These are phyloP conservation scores for Hemileccinum impolitum DNA, from an alignment of 768 basidiomycete species.

Conservation along the genomic window DNA sequence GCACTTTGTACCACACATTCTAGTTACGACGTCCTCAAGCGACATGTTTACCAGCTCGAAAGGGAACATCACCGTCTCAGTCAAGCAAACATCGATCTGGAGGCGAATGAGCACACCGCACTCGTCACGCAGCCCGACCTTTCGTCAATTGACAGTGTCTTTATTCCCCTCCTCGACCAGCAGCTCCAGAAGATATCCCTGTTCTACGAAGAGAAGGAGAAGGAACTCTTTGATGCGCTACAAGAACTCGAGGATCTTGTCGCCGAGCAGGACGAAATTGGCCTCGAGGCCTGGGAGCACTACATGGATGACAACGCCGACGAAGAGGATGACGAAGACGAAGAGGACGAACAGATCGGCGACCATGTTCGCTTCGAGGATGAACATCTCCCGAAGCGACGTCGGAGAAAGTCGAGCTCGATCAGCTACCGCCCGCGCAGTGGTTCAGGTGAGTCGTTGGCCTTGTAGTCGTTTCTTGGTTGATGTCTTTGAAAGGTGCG, in stretches of 20 bases:
- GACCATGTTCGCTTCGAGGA: conserved; percentile 30
- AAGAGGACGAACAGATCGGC: conserved; percentile 44
- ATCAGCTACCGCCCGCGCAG: conserved; percentile 24
- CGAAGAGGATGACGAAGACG: conserved; percentile 61
- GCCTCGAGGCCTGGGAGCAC: conserved; percentile 45
- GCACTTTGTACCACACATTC: background rate
- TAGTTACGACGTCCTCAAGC: conserved; percentile 86
- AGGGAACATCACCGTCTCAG: conserved; percentile 60
- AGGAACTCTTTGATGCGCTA: conserved; percentile 63
- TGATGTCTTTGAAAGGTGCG: conserved; percentile 10
- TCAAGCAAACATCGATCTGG: conserved; percentile 49
- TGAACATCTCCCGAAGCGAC: conserved; percentile 24
- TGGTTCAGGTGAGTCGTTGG: conserved; percentile 15
- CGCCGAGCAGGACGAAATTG: conserved; percentile 55
- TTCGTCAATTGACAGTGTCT: conserved; percentile 52
- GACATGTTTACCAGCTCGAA: conserved; percentile 81
- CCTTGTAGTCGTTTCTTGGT: background rate
- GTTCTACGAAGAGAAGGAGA: conserved; percentile 80
- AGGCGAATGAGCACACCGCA: conserved; percentile 58
- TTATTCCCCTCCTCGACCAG: conserved; percentile 72
- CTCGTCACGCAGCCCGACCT: conserved; percentile 44
- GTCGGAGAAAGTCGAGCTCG: conserved; percentile 36
- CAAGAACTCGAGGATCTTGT: conserved; percentile 56
- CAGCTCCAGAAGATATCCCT: conserved; percentile 76
- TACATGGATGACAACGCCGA: conserved; percentile 48